A percentile compares a stretch with the other conserved stretches of the same genome.
Evolutionary conservation across 331 rosid genomes (phyloP).

Genomic region (Telfairia occidentalis): DNA sequence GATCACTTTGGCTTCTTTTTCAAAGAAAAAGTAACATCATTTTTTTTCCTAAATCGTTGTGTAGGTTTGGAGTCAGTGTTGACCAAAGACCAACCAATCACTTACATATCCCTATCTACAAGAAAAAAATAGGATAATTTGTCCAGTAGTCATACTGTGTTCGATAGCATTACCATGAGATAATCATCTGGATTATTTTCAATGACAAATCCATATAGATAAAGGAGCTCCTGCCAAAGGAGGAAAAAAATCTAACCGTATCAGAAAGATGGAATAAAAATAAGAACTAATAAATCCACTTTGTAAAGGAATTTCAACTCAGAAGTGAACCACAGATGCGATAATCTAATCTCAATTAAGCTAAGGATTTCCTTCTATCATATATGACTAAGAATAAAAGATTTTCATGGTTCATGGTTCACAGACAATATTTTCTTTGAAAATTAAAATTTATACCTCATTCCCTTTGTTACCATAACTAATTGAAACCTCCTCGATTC

Average conservation of each 20-base stretch:
- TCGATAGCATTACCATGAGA: conserved; percentile 65
- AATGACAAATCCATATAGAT: conserved; percentile 75
- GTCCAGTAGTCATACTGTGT: not conserved
- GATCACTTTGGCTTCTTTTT: not conserved
- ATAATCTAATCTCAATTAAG: not conserved
- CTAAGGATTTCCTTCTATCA: not conserved
- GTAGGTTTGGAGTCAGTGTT: not conserved
- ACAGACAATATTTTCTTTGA: not conserved
- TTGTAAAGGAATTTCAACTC: not conserved
- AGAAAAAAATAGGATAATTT: not conserved
- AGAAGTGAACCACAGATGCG: not conserved
- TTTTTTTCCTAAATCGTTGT: not conserved
- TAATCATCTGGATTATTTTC: conserved; percentile 83
- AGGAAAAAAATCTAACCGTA: not conserved
- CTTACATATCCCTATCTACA: not conserved
- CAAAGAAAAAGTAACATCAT: not conserved
- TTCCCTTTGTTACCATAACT: conserved; percentile 93
- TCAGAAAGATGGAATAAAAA: not conserved
- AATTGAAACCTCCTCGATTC: conserved; percentile 59
- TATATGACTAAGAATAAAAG: not conserved
- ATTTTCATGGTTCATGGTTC: not conserved
- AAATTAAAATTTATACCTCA: conserved; percentile 44
- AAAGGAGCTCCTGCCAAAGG: conserved; percentile 70
- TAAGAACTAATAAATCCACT: not conserved
- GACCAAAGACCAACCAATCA: not conserved